Conservation (phyloP, 352 stramenopile species). For the Phytophthora capsici region DNA sequence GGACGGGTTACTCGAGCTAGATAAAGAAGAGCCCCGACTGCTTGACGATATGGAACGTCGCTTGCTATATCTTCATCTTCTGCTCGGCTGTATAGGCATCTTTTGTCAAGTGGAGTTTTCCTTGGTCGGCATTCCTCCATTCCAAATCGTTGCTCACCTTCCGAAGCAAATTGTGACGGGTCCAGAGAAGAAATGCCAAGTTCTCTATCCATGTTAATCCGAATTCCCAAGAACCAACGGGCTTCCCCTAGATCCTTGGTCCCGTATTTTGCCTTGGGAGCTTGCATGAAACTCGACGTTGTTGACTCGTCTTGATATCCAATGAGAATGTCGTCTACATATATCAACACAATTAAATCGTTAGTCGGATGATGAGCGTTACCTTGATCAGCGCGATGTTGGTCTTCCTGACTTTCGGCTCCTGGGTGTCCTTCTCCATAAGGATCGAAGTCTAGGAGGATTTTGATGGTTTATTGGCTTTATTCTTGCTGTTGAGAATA, state of each 20-base stretch:
- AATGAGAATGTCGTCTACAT: constrained; percentile 19
- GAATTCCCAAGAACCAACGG: constrained; percentile 18
- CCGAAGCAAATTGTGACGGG: neutral
- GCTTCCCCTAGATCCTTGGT: constrained; percentile 8
- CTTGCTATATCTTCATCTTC: neutral
- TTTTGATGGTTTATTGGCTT: no score
- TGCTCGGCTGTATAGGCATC: neutral
- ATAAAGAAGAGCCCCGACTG: constrained; percentile 5
- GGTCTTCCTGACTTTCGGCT: no score
- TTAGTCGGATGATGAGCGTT: no score
- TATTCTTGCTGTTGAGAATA: no score
- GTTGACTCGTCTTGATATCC: constrained; percentile 2
- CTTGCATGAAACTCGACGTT: neutral
- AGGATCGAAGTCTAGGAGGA: no score
- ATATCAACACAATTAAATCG: constrained; percentile 11
- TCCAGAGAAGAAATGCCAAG: neutral
- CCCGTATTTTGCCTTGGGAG: neutral
- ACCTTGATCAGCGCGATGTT: no score
- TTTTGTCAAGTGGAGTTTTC: no score
- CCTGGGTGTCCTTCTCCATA: no score
- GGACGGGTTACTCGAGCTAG: constrained; percentile 3
- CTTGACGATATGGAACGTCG: constrained; percentile 7
- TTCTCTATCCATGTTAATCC: neutral
- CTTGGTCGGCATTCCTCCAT: constrained; percentile 1
- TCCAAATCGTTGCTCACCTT: neutral